A percentile compares a stretch with the other conserved stretches of the same genome.
Evolutionary conservation across 1,139 yeast genomes (phyloP).

Genomic region (Blastobotrys persicus): DNA sequence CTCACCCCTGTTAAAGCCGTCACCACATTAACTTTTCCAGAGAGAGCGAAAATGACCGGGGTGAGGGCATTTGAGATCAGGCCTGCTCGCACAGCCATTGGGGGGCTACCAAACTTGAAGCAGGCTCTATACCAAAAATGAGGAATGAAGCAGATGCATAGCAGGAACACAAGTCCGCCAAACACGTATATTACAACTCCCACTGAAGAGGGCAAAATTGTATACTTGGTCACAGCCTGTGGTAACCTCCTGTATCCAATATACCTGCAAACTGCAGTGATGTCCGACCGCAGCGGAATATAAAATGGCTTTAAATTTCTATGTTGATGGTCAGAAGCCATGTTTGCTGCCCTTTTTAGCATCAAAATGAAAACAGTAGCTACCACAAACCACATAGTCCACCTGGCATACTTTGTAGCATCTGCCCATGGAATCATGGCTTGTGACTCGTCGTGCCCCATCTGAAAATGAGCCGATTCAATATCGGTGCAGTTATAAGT

Average conservation of each 20-base stretch:
- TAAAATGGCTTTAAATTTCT: conserved; percentile 1
- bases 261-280: conserved; percentile 44
- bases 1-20: conserved; percentile 60
- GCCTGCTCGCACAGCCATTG: conserved; percentile 60
- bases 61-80: conserved; percentile 52
- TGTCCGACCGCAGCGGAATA: conserved; percentile 11
- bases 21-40: conserved; percentile 61
- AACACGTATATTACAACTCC: conserved; percentile 47
- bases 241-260: conserved; percentile 53
- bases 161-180: conserved; percentile 46
- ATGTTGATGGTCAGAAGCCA: conserved; percentile 38
- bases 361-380: conserved; percentile 42
- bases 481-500: conserved; percentile 22
- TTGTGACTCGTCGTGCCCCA: conserved; percentile 39
- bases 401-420: conserved; percentile 46
- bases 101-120: conserved; percentile 61
- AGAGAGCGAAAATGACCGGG: conserved; percentile 57
- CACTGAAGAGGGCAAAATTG: conserved; percentile 53
- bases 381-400: conserved; percentile 47
- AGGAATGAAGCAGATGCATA: conserved; percentile 49
- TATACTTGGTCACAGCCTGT: conserved; percentile 34
- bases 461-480: conserved; percentile 35
- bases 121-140: conserved; percentile 58
- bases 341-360: conserved; percentile 43
- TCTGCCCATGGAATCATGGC: conserved; percentile 42